phyloP scores from a whole-genome alignment of 2,329 filamentous ascomycete genomes.

The Fusarium burgessii region DNA sequence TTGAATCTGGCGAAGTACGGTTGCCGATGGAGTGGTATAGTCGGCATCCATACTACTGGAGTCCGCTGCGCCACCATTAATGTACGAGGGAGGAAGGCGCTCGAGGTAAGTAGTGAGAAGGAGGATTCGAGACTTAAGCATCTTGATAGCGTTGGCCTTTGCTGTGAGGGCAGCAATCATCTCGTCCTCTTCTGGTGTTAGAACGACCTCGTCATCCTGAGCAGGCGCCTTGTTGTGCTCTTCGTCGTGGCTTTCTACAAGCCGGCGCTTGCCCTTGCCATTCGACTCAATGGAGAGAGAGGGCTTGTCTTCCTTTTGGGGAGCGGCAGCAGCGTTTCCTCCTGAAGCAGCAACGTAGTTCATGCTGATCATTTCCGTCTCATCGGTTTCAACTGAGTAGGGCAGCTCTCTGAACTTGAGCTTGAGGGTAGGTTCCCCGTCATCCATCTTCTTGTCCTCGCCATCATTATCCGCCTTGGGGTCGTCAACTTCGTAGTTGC shows the following conservation, averaged over 20 bases:
- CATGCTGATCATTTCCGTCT: slow-evolving; percentile 98
- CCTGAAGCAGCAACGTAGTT: slow-evolving; percentile 90
- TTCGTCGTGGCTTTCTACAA: slow-evolving; percentile 51
- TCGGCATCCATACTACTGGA: slow-evolving; percentile 51
- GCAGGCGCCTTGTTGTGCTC: slow-evolving; percentile 40
- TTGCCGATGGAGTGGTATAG: slow-evolving; percentile 67
- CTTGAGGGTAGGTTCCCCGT: slow-evolving; percentile 66
- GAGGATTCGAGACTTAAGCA: slow-evolving; percentile 82
- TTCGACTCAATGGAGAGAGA: slow-evolving; percentile 60
- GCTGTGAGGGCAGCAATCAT: slow-evolving; percentile 77
- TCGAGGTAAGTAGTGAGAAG: slow-evolving; percentile 83
- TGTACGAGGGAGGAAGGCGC: slow-evolving; percentile 74
- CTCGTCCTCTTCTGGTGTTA: slow-evolving; percentile 72
- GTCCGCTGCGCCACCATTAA: slow-evolving; percentile 62
- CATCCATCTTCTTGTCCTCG: slow-evolving; percentile 80
- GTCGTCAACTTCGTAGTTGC: slow-evolving; percentile 78
- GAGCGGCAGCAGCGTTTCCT: slow-evolving; percentile 77
- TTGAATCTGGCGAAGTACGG: slow-evolving; percentile 88
- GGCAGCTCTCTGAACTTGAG: slow-evolving; percentile 85
- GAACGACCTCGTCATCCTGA: slow-evolving; percentile 55
- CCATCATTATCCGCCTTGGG: slow-evolving; percentile 59
- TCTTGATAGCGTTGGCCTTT: slow-evolving; percentile 93
- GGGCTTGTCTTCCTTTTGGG: slow-evolving; percentile 59
- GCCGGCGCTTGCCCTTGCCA: slow-evolving; percentile 64
- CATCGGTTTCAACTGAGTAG: slow-evolving; percentile 91